Evolutionary conservation across 345 rosid genomes (phyloP).

Genomic region (Syzygium aromaticum): DNA sequence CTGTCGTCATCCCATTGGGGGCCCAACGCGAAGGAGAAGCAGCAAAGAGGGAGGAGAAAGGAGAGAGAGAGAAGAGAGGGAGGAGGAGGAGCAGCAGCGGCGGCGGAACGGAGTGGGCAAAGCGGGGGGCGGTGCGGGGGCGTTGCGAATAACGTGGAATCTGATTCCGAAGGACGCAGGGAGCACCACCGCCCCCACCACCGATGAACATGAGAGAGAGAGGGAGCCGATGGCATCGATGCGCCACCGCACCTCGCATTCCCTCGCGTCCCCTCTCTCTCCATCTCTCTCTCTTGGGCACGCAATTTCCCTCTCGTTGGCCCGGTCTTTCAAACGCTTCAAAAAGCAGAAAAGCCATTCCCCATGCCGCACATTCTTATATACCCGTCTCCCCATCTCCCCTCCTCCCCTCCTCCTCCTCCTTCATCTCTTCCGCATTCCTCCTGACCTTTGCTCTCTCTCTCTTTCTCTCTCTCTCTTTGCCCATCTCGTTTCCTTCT

Average conservation of each 20-base stretch:
- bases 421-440: background rate
- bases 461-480: background rate
- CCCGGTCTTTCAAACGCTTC: background rate
- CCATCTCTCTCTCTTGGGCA: background rate
- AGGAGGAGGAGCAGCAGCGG: background rate
- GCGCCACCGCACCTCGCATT: background rate
- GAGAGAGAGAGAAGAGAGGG: fast-evolving
- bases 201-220: background rate
- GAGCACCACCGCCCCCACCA: too few species aligned
- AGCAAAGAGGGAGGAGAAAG: background rate
- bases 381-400: background rate
- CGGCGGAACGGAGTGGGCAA: fast-evolving
- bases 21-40: background rate
- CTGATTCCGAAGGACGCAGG: background rate
- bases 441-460: background rate
- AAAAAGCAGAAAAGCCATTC: background rate
- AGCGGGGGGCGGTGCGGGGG: too few species aligned
- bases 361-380: background rate
- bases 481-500: background rate
- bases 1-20: background rate
- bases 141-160: background rate
- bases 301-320: background rate
- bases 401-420: background rate
- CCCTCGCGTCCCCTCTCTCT: background rate
- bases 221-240: background rate